Evolutionary conservation across 768 basidiomycete species (phyloP).

Genomic region (Artomyces pyxidatus): DNA sequence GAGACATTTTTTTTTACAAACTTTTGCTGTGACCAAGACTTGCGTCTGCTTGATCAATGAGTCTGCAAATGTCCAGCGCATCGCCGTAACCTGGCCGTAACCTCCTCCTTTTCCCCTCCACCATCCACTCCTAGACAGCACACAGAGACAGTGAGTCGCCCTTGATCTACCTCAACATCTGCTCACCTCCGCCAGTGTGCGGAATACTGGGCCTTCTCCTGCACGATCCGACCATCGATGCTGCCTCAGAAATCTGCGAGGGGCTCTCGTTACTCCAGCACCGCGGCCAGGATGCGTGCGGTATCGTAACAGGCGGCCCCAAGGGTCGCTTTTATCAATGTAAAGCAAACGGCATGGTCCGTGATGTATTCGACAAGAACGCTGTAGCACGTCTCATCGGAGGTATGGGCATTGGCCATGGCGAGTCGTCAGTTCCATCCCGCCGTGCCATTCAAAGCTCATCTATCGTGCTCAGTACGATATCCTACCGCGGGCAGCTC

Average conservation of each 20-base stretch:
- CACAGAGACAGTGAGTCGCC: too few species aligned
- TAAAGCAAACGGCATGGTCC: slow-evolving; percentile 99
- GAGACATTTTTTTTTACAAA: too few species aligned
- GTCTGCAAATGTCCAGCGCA: too few species aligned
- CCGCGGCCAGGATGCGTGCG: slow-evolving; percentile 96
- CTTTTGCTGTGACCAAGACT: too few species aligned
- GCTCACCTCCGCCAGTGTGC: too few species aligned
- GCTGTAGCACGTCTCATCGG: slow-evolving; percentile 74
- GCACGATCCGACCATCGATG: slow-evolving; percentile 66
- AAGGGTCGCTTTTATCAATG: slow-evolving; percentile 96
- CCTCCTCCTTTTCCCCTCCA: too few species aligned
- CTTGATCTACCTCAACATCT: too few species aligned
- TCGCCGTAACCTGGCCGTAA: too few species aligned
- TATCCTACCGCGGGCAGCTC: slow-evolving; percentile 98
- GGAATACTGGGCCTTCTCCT: slow-evolving; percentile 86
- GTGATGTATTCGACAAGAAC: slow-evolving; percentile 86
- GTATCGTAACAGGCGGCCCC: slow-evolving; percentile 91
- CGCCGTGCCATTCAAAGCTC: not conserved
- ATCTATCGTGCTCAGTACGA: slow-evolving; percentile 49
- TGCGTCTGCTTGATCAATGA: too few species aligned
- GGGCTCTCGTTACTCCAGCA: slow-evolving; percentile 95
- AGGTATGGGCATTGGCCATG: slow-evolving; percentile 97
- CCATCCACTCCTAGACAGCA: too few species aligned
- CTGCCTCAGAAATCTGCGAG: slow-evolving; percentile 86
- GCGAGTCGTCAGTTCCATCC: slow-evolving; percentile 30